Base-by-base conservation (phyloP, 108 stramenopile genomes). In the Ochromonas danica region DNA sequence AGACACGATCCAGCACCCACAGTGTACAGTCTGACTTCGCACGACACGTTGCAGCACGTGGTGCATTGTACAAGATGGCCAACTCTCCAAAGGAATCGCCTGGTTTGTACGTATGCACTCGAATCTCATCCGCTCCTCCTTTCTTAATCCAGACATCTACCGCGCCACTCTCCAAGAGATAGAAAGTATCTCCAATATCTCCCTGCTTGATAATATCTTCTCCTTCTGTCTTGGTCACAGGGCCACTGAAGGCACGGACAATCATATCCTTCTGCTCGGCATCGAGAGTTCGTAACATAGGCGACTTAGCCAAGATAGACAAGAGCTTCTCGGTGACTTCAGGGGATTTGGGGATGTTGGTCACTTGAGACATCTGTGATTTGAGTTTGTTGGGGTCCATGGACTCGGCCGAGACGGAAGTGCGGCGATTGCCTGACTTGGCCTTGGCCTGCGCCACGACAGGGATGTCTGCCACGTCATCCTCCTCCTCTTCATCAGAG, bases 101-200 rank as follows among this genome's bases (percentile, higher is more conserved):
- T 6, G 30, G 17, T 67, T 36, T 28, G 31, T 67, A 67, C 17
- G 63, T 67, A 31, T 63, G 80, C 10, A 63, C 79, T 35, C 84
- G 81, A 17, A 82, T 61, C 84, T 85, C 62, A 39, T 82, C 88
- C 42, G 45, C 43, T 10, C 79, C 81, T 38, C 72, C 83, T 43
- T 85, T 79, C 39, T 75, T 81, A 40, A 88, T 63, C 61, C 60
- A 86, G 41, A 84, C 75, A 39, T 87, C 81, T 17, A 90, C 87
- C 14, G 61, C 84, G 33, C 89, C 89, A 28, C 65, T 42, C 33
- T 88, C 86, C 28, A 90, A 71, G 1, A 89, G 63, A 74, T 90
- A 90, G 42, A 90, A 90, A 63, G 87, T 87, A 79, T 89, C 89
- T 0, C 89, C 89, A 1, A 84, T 81, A 43, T 89, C 89, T 0